Base-by-base conservation (phyloP, 768 basidiomycete species). In the Lactarius deliciosus region DNA sequence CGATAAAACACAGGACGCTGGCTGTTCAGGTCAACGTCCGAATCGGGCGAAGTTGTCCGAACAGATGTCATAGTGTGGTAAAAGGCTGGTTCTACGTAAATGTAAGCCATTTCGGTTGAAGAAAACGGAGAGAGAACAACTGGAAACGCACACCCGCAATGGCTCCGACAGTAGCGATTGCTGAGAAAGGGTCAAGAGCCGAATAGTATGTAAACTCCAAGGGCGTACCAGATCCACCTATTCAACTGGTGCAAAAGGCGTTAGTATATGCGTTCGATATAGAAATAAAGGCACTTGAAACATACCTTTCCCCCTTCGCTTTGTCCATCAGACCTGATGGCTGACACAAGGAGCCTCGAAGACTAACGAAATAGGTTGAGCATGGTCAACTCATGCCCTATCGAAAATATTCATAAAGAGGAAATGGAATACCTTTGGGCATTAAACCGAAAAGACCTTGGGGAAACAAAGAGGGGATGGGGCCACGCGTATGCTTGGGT, bases 191-290 rank as follows among this genome's bases (percentile, higher is more conserved):
- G 43, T 36, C 55, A 22, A 34, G 32, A 11, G 32, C 63, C 18
- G 54, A 40, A 41, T 32, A 32, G 11, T 11, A 5, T n/a, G 25
- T 25, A 25, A 18, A 20, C 30, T 2, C 28, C n/a, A 64, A 38
- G 41, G 7, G 36, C 28, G 34, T 16, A 11, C 30, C 7, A 13
- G 36, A 38, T 22, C 36, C 28, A 30, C 57, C 36, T 36, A 30
- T 61, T 30, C 43, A 61, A 10, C 47, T 15, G 16, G 18, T 22
- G 57, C 43, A n/a, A 43, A 22, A 45, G 28, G 25, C 15, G 25
- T 32, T 28, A 66, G 25, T 66, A 57, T 66, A 66, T 66, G 65
- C 65, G 65, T 40, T 8, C 18, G 43, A 61, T 40, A 38, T 50
- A 32, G 40, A 30, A 66, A 32, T 15, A 15, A 38, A 43, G 34